A percentile compares a stretch with the other conserved stretches of the same genome.
These are phyloP conservation scores for Apophysomyces variabilis DNA, from an alignment of 371 early-diverging fungal genomes.

Conservation along the genomic window DNA sequence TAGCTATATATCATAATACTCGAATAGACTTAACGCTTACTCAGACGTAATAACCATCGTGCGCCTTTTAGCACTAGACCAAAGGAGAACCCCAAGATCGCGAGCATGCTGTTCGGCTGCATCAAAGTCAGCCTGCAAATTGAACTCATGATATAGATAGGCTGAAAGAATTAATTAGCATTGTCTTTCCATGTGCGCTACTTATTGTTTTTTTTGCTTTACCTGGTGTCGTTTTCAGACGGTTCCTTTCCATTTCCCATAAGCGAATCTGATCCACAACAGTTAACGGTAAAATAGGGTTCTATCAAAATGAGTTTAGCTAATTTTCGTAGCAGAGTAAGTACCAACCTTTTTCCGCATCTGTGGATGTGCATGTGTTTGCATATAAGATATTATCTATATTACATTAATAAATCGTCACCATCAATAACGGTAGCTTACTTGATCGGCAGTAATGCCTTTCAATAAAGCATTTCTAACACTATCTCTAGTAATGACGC, in stretches of 20 bases:
- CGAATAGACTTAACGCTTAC: conserved; percentile 28
- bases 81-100: conserved; percentile 79
- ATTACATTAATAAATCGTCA: not conserved
- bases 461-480: conserved; percentile 86
- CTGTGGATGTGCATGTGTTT: conserved; percentile 91
- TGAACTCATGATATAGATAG: conserved; percentile 86
- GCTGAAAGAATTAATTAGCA: conserved; percentile 40
- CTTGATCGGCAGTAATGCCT: conserved; percentile 97
- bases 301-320: conserved; percentile 27
- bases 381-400: conserved; percentile 87
- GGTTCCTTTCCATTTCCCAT: conserved; percentile 97
- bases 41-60: conserved; percentile 69
- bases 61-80: conserved; percentile 69
- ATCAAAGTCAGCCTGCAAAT: conserved; percentile 75
- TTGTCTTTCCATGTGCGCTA: not conserved
- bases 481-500: conserved; percentile 91
- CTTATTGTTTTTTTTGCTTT: not conserved
- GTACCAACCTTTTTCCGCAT: conserved; percentile 73
- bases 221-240: conserved; percentile 69
- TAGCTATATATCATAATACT: not conserved
- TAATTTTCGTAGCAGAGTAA: not conserved
- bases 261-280: conserved; percentile 96
- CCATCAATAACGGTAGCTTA: conserved; percentile 25
- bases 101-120: conserved; percentile 77
- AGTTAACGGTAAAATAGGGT: conserved; percentile 88